Base-by-base conservation (phyloP, 108 stramenopile genomes). In the Cyclostephanos tholiformis region DNA sequence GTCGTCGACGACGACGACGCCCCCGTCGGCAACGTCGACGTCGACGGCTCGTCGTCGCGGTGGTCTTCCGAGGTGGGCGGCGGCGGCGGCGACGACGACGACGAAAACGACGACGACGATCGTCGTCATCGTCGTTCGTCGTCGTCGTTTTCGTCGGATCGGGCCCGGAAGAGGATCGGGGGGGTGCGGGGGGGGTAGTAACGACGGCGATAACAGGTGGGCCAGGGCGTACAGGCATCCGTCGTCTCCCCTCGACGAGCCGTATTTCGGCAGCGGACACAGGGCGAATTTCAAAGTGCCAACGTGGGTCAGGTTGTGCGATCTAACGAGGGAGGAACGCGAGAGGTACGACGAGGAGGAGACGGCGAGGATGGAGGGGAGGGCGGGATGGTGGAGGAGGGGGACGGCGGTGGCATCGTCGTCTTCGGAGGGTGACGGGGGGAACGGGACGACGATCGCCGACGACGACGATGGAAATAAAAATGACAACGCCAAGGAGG, bases 231-330 rank as follows among this genome's bases (percentile, higher is more conserved):
- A 50, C 29, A 71, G 79, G 25, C 17, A 60, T 17, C 79, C 79
- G 51, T 53, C 29, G 38, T 63, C 79, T 2, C 79, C 72, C 2
- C 39, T 57, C 5, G 79, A 63, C 29, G 79, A 79, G 38, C 71
- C 72, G 20, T 79, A 79, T 17, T 79, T 79, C 46, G 79, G 79
- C 10, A 73, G 71, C 9, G 23, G 59, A 10, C 66, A 71, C 19
- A 79, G 13, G 22, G 79, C 79, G 43, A 44, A 59, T 9, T 79
- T 79, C 44, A 7, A 43, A 23, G 38, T 79, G 8, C 79, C 79
- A 2, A 68, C 56, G 36, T 79, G 72, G 71, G 79, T 79, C 3
- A 26, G 67, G 20, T 59, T 72, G 20, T 66, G 67, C 22, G 79
- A 80, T 23, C 65, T 80, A 23, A 80, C 72, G 20, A 39, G 39